phyloP scores from a whole-genome alignment of 169 alveolate genomes.

The Cryptosporidium andersoni region DNA sequence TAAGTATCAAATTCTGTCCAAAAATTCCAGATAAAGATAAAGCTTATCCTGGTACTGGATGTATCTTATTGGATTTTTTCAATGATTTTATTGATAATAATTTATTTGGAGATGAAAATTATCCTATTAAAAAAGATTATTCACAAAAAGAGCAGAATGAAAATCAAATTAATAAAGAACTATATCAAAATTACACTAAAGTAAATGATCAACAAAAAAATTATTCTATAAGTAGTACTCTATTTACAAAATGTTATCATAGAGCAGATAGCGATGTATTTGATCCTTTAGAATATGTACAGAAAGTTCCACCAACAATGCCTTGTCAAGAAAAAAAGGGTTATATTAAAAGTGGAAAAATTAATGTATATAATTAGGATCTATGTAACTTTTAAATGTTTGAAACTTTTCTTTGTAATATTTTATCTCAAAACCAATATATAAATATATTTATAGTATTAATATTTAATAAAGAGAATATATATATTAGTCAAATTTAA shows the following conservation, averaged over 20 bases:
- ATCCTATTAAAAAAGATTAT: too few relatives aligned
- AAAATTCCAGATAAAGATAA: conserved; percentile 54
- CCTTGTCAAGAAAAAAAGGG: conserved; percentile 2
- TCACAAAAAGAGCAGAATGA: not conserved
- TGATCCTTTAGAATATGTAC: conserved; percentile 29
- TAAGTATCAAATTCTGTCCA: conserved; percentile 54
- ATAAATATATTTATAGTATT: too few relatives aligned
- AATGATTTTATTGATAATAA: conserved; percentile 33
- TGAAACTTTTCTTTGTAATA: too few relatives aligned
- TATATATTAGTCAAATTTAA: too few relatives aligned
- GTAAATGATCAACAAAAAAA: not conserved
- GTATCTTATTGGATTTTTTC: conserved; percentile 45
- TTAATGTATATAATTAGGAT: not conserved
- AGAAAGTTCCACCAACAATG: not conserved
- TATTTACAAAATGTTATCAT: conserved; percentile 35
- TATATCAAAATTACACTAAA: too few relatives aligned
- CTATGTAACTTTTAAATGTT: too few relatives aligned
- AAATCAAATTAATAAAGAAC: not conserved
- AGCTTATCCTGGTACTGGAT: conserved; percentile 55
- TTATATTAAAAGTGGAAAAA: not conserved
- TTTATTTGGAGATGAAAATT: not conserved
- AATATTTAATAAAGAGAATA: too few relatives aligned
- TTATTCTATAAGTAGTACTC: not conserved
- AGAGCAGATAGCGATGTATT: not conserved
- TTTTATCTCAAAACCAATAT: too few relatives aligned